Base-by-base conservation (phyloP, 2,329 filamentous ascomycete genomes). In the Penicillium corylophilum region DNA sequence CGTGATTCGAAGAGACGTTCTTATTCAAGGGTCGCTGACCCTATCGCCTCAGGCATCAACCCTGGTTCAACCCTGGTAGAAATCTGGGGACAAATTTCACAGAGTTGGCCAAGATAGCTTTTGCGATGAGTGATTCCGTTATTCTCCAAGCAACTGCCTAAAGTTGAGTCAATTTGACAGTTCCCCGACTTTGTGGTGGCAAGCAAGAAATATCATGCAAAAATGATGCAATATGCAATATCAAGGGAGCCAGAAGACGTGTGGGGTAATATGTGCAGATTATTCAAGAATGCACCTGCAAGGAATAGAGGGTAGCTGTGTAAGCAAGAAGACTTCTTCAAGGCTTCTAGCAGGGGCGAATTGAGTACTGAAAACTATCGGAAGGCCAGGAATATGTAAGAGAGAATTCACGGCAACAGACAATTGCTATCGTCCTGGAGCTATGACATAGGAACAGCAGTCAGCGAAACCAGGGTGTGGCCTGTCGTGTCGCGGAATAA, bases 391-490 rank as follows among this genome's bases (percentile, higher is more conserved):
- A 16, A 36, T 10, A 36, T 1, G 10, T 2, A 36, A 12, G 29
- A 36, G 4, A 36, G 6, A 20, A 33, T 5, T n/a, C 24, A 18
- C 16, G 36, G 5, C 29, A 20, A 18, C 28, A 16, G 35, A 26
- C 26, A 45, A 35, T 20, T 16, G 46, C 28, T 18, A 35, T 29
- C 36, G 13, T 15, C 22, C 9, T 28, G 31, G 26, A 44, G 43
- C 22, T 36, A 49, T 44, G 47, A 49, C 47, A 49, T 49, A 23
- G 40, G 42, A 44, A 29, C 47, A 43, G 39, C 46, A 40, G 40
- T 44, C 39, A 44, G 46, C 22, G 33, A 12, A 35, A n/a, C 13
- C 13, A 23, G 13, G 23, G n/a, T 18, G 15, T 18, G 5, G 33
- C 33, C 16, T 36, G 16, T 36, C 8, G 33, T 1, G 16, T 36